A percentile compares a stretch with the other conserved stretches of the same genome.
These are phyloP conservation scores for Quercus cerris DNA, from an alignment of 306 rosid species.

Conservation along the genomic window DNA sequence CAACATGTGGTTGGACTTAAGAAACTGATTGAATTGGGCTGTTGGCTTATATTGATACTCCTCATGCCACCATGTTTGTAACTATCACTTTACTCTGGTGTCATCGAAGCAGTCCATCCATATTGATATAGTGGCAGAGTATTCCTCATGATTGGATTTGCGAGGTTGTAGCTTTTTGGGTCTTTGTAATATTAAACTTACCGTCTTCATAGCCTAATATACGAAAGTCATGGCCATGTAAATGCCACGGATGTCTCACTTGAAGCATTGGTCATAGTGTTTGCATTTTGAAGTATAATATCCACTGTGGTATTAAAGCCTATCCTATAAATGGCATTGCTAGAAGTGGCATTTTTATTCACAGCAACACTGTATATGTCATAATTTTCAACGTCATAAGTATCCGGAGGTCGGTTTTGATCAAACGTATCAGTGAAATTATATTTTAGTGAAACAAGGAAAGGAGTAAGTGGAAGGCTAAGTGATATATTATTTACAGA, in stretches of 20 bases:
- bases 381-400: conserved; percentile 30
- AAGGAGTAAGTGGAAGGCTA: conserved; percentile 31
- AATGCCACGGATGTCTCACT: too few species aligned
- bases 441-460: conserved; percentile 30
- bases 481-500: conserved; percentile 5
- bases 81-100: too few species aligned
- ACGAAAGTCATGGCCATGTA: too few species aligned
- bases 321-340: not conserved
- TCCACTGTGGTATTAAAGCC: too few species aligned
- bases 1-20: too few species aligned
- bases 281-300: too few species aligned
- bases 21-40: too few species aligned
- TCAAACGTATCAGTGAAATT: conserved; percentile 26
- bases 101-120: conserved; percentile 40
- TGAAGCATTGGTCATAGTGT: too few species aligned
- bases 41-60: too few species aligned
- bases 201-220: too few species aligned
- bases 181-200: conserved; percentile 20
- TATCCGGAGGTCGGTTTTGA: conserved; percentile 36
- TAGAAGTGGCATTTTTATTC: conserved; percentile 27
- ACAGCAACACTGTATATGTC: conserved; percentile 3
- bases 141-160: conserved; percentile 11
- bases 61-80: too few species aligned
- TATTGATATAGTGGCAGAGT: conserved; percentile 33
- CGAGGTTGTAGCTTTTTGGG: not conserved